Base-by-base conservation (phyloP, 2,329 filamentous ascomycete species). In the Dothiorella sarmentorum region DNA sequence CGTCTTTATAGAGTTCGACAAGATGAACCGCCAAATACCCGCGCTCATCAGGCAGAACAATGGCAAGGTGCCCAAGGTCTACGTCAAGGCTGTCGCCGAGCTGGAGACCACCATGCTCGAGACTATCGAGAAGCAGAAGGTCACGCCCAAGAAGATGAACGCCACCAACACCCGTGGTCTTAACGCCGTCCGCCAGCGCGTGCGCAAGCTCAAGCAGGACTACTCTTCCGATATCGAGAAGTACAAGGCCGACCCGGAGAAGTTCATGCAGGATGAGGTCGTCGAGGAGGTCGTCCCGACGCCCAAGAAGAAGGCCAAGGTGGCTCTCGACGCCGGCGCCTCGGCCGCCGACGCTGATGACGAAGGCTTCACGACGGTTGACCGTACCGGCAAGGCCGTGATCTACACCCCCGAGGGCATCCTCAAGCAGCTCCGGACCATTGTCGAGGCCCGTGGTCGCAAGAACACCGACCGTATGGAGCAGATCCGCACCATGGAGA, bases 141-240 rank as follows among this genome's bases (percentile, higher is more conserved):
- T 95, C 66, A 89, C 90, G 2, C 86, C 88, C 63, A 97, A 97
- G 85, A 97, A 97, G 84, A 96, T 97, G 92, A 99, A 96, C 79
- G 91, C 92, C 62, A 94, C 88, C 71, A 95, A 93, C 72, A 89
- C 91, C 65, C 90, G 91, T 77, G 91, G 92, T 69, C 84, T 99
- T 70, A 99, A 97, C 75, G 91, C 92, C 63, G 90, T 97, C 71
- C 96, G 97, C 80, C 94, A 99, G 76, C 92, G 92, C 79, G 91
- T 99, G 80, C 92, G 93, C 85, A 97, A 97, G 85, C 93, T 93
- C 79, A 96, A 93, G 83, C 95, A 96, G 79, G 93, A 97, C 64
- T 93, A 93, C 78, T 85, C 90, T 70, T 80, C 83, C 62, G 90
- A 96, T 71, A 88, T 99, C 68, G 91, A 96, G 67, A 84, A 87